Evolutionary conservation across 2,329 filamentous ascomycete species (phyloP).

Genomic region (Gnomoniopsis smithogilvyi): DNA sequence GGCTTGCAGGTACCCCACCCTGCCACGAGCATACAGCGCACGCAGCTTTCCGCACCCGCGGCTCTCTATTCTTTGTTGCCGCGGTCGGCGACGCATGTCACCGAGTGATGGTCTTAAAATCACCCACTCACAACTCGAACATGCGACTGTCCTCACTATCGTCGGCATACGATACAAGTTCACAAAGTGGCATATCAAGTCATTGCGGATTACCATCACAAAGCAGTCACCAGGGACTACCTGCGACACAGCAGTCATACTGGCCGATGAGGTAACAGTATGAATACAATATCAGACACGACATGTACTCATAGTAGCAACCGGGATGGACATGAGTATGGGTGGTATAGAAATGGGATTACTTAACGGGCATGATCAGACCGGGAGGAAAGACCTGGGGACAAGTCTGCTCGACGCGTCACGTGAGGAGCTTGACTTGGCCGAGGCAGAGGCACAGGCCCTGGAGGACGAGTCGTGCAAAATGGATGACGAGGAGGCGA

Average conservation of each 20-base stretch:
- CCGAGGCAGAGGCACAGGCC: too few relatives aligned
- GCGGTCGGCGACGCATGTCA: too few relatives aligned
- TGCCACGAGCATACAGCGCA: too few relatives aligned
- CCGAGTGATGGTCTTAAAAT: constrained; percentile 14
- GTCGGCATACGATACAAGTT: constrained; percentile 13
- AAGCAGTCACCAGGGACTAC: constrained; percentile 13
- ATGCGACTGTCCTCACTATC: constrained; percentile 14
- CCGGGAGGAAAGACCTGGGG: not conserved
- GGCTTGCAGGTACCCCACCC: too few relatives aligned
- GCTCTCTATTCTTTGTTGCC: too few relatives aligned
- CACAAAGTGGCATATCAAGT: constrained; percentile 8
- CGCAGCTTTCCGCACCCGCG: too few relatives aligned
- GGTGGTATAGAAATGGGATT: constrained; percentile 17
- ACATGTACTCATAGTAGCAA: constrained; percentile 11
- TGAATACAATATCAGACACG: constrained; percentile 18
- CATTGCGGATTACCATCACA: constrained; percentile 14
- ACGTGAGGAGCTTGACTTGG: too few relatives aligned
- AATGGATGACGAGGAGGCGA: too few relatives aligned
- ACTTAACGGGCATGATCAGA: constrained; percentile 17
- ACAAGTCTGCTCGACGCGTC: too few relatives aligned
- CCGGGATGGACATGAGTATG: constrained; percentile 15
- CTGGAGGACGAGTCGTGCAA: too few relatives aligned
- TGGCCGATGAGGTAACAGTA: constrained; percentile 19
- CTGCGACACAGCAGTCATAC: constrained; percentile 9
- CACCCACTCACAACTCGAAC: constrained; percentile 12